Base-by-base conservation (phyloP, 352 stramenopile species). In the Pilasporangium apinafurcum region DNA sequence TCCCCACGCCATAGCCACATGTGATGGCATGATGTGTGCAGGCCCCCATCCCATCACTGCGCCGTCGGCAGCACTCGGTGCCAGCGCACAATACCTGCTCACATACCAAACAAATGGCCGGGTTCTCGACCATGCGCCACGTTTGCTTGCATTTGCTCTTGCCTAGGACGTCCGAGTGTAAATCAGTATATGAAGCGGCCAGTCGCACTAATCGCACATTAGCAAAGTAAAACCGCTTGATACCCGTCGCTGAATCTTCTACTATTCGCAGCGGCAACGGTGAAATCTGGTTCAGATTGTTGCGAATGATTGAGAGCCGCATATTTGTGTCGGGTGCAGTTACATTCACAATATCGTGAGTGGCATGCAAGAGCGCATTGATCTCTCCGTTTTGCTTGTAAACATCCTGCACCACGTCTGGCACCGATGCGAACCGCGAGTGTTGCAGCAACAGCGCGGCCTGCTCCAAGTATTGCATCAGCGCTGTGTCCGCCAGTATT, bases 51-150 rank as follows among this genome's bases (percentile, higher is more conserved):
- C 61, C 63, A 35, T 92, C 68, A 32, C 62, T 77, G 13, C 66
- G 62, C 35, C 76, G 65, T 31, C 78, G 68, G 37, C 81, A 92
- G 46, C 81, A 92, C 60, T 92, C 81, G 1, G 73, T 89, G 7
- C 82, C 82, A 16, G 75, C 82, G 51, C 82, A 93, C 8, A 93
- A 52, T 29, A 90, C 69, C 24, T 83, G 62, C 29, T 77, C 78
- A 25, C 82, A 93, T 24, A 88, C 59, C 0, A 93, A 45, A 26
- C 82, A 93, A 33, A 93, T 81, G 1, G 82, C 78, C 4, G 82
- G 79, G 41, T 87, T 86, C 49, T 93, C 82, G 13, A 86, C 65
- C 17, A 74, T 62, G 30, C 78, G 83, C 59, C 61, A 71, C 25
- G 76, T 87, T 38, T 81, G 68, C 30, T 77, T 79, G 48, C 78